Evolutionary conservation across 805 yeast genomes (phyloP).

Genomic region (Dipodascopsis uninucleata): DNA sequence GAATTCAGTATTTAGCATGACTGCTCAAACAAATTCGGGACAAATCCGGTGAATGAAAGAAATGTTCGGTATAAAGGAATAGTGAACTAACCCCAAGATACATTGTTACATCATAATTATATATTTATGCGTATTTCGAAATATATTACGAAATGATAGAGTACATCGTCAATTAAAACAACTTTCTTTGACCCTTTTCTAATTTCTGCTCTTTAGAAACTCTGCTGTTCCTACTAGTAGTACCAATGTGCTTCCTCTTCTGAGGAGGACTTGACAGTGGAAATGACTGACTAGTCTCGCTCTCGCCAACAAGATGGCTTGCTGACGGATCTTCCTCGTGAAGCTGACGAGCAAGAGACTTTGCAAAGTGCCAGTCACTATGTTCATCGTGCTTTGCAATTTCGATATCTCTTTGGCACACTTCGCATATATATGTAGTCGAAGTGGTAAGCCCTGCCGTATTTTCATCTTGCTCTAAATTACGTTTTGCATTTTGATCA

Average conservation of each 20-base stretch:
- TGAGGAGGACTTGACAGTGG: too few species aligned
- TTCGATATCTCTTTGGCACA: slow-evolving; percentile 31
- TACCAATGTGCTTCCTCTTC: neutral
- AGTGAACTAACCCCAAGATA: too few species aligned
- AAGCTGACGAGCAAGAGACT: slow-evolving; percentile 26
- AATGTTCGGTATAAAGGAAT: too few species aligned
- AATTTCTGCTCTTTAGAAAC: neutral
- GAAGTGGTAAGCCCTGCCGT: too few species aligned
- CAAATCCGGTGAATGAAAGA: too few species aligned
- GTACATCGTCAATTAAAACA: slow-evolving; percentile 3
- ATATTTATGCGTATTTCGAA: too few species aligned
- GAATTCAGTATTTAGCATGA: too few species aligned
- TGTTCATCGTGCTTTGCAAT: slow-evolving; percentile 34
- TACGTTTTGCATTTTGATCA: neutral
- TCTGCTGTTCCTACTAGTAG: slow-evolving; percentile 6
- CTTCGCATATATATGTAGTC: slow-evolving; percentile 31
- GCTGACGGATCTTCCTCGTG: slow-evolving; percentile 9
- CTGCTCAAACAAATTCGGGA: too few species aligned
- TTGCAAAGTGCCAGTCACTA: slow-evolving; percentile 43
- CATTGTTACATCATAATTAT: too few species aligned
- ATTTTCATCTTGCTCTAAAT: neutral
- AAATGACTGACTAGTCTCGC: too few species aligned
- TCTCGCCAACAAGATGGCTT: too few species aligned
- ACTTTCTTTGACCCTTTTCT: slow-evolving; percentile 18
- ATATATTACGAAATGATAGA: too few species aligned